These are phyloP conservation scores for Eucalyptus coolabah DNA, from an alignment of 345 rosid genomes.

Conservation along the genomic window DNA sequence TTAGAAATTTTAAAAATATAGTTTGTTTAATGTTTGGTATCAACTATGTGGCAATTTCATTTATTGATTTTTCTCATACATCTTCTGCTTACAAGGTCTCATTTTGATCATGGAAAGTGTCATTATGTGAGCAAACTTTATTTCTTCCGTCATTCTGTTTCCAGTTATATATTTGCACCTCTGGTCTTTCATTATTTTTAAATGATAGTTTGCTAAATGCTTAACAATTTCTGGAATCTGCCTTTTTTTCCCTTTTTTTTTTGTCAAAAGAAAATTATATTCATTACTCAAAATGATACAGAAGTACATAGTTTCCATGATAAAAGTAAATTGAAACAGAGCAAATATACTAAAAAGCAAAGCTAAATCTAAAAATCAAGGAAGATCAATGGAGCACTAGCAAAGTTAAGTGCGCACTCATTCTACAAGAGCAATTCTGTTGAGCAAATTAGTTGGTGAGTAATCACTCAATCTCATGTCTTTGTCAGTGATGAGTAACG, in stretches of 20 bases:
- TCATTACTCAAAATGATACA: no score
- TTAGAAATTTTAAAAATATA: not conserved
- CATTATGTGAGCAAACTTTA: not conserved
- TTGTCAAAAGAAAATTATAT: no score
- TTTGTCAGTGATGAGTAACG: no score
- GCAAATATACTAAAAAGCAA: no score
- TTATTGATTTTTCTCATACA: not conserved
- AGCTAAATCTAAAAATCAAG: no score
- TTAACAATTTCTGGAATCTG: not conserved
- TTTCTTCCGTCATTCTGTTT: not conserved
- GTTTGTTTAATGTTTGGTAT: not conserved
- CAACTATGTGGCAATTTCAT: not conserved
- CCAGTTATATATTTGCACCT: not conserved
- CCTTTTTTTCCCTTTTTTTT: fast-evolving
- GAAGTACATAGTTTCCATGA: no score
- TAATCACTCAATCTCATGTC: no score
- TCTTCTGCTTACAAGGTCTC: not conserved
- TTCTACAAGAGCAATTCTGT: no score
- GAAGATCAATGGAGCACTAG: no score
- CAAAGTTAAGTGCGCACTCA: fast-evolving
- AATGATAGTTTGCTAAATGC: not conserved
- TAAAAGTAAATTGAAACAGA: no score
- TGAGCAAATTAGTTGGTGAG: no score
- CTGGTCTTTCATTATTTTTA: not conserved
- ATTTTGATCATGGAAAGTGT: not conserved